Evolutionary conservation across 345 rosid species (phyloP).

Genomic region (Syzygium jambos): DNA sequence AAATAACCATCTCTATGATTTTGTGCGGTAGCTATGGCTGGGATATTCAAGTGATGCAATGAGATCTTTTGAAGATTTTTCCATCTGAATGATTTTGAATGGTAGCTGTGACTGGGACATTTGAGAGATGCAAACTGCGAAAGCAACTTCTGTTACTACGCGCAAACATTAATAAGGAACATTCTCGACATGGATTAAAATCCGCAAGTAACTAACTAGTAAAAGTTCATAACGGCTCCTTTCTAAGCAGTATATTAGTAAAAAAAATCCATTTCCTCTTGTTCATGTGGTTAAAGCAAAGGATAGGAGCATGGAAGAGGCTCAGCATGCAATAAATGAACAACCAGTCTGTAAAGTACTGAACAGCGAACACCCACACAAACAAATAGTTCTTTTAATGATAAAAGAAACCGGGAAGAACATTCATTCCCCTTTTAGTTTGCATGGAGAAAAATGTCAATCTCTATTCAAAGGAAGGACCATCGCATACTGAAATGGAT

Average conservation of each 20-base stretch:
- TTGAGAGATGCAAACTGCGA: neutral
- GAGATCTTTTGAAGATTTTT: neutral
- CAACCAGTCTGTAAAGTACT: no score
- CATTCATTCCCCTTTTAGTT: neutral
- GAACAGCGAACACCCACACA: neutral
- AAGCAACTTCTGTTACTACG: neutral
- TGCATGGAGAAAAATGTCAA: neutral
- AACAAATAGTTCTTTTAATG: no score
- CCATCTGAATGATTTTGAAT: neutral
- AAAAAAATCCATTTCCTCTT: no score
- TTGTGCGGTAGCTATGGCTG: neutral
- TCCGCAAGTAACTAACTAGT: neutral
- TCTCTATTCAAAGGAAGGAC: neutral
- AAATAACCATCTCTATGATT: neutral
- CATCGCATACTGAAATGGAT: neutral
- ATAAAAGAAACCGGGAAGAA: no score
- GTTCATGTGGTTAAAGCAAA: no score
- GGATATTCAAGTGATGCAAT: neutral
- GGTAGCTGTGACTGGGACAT: neutral
- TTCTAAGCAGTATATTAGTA: neutral
- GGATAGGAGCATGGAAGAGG: no score
- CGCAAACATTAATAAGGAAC: neutral
- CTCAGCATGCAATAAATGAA: no score
- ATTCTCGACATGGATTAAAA: neutral
- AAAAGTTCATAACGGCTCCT: neutral